These are phyloP conservation scores for Phialophora verrucosa DNA, from an alignment of 2,329 filamentous ascomycete species.

Conservation along the genomic window DNA sequence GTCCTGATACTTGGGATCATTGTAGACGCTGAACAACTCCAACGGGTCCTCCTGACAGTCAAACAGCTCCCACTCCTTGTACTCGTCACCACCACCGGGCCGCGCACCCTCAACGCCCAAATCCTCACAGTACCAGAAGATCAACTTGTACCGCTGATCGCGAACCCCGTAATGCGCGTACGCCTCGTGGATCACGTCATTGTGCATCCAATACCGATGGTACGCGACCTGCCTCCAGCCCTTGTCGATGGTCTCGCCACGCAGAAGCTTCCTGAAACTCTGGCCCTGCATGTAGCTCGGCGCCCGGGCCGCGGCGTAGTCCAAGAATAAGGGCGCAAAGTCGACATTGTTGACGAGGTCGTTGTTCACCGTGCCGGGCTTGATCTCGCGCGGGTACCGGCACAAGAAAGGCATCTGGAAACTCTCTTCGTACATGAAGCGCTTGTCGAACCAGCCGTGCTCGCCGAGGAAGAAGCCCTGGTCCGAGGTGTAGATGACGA, in stretches of 20 bases:
- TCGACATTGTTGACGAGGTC: slow-evolving; percentile 63
- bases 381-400: slow-evolving; percentile 53
- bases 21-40: slow-evolving; percentile 57
- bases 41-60: slow-evolving; percentile 58
- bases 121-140: slow-evolving; percentile 62
- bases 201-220: slow-evolving; percentile 64
- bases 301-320: slow-evolving; percentile 49
- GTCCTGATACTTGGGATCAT: slow-evolving; percentile 47
- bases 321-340: slow-evolving; percentile 59
- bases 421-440: slow-evolving; percentile 64
- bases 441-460: slow-evolving; percentile 64
- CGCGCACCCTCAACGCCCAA: slow-evolving; percentile 55
- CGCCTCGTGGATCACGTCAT: slow-evolving; percentile 57
- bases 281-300: slow-evolving; percentile 61
- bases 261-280: slow-evolving; percentile 51
- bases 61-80: slow-evolving; percentile 62
- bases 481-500: slow-evolving; percentile 62
- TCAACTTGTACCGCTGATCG: slow-evolving; percentile 60
- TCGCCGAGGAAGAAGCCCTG: slow-evolving; percentile 64
- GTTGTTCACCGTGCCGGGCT: slow-evolving; percentile 48
- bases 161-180: slow-evolving; percentile 61
- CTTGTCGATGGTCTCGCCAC: slow-evolving; percentile 45
- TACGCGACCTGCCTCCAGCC: slow-evolving; percentile 61
- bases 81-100: slow-evolving; percentile 31
- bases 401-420: slow-evolving; percentile 64